A percentile compares a stretch with the other conserved stretches of the same genome.
phyloP scores from a whole-genome alignment of 2,329 filamentous ascomycete genomes.

The Fusarium heterosporum region DNA sequence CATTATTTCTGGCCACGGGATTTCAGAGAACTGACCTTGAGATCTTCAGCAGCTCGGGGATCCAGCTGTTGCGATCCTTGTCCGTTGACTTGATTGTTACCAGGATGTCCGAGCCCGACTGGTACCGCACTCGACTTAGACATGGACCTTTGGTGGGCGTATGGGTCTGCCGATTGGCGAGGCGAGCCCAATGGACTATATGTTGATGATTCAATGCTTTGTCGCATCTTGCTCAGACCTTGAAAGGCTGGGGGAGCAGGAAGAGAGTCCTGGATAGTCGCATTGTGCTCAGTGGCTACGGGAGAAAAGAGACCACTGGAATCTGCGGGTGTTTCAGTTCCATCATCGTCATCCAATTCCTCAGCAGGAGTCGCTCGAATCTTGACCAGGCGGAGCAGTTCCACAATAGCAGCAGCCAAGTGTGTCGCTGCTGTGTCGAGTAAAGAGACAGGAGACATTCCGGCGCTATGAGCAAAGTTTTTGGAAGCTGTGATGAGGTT shows the following conservation, averaged over 20 bases:
- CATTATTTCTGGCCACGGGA: background rate
- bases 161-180: constrained; percentile 65
- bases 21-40: constrained; percentile 55
- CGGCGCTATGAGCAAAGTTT: constrained; percentile 85
- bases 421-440: constrained; percentile 94
- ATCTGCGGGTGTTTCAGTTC: constrained; percentile 72
- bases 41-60: constrained; percentile 59
- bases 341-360: constrained; percentile 82
- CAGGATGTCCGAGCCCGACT: constrained; percentile 54
- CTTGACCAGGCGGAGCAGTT: constrained; percentile 85
- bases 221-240: constrained; percentile 65
- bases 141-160: constrained; percentile 49
- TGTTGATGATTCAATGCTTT: constrained; percentile 76
- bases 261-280: constrained; percentile 54
- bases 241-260: constrained; percentile 68
- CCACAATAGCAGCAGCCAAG: constrained; percentile 85
- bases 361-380: constrained; percentile 79
- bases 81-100: constrained; percentile 54
- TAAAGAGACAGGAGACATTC: constrained; percentile 91
- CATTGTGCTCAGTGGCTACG: constrained; percentile 57
- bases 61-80: constrained; percentile 55
- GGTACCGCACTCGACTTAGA: constrained; percentile 48
- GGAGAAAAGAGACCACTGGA: constrained; percentile 76
- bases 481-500: constrained; percentile 95
- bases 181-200: constrained; percentile 81